Evolutionary conservation across 2,329 filamentous ascomycete species (phyloP).

Genomic region (Xenoacremonium recifei): DNA sequence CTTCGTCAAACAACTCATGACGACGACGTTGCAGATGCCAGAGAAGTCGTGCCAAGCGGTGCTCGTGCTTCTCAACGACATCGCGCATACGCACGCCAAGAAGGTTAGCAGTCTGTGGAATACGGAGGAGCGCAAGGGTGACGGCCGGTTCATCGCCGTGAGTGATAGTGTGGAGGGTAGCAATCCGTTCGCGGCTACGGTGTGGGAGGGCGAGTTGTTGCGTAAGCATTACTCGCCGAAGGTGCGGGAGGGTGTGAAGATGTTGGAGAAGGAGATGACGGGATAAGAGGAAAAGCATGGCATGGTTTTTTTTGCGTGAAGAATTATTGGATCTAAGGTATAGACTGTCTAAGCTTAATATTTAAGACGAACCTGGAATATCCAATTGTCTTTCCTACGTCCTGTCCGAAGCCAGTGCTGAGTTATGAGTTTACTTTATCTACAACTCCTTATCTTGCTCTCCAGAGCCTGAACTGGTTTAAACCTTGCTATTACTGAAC

Average conservation of each 20-base stretch:
- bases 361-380: no score
- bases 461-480: no score
- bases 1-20: constrained; percentile 89
- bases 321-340: no score
- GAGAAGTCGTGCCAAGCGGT: constrained; percentile 86
- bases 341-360: no score
- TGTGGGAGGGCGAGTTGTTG: constrained; percentile 92
- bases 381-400: no score
- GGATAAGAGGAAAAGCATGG: constrained; percentile 18
- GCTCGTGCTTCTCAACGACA: constrained; percentile 72
- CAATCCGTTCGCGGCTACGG: constrained; percentile 85
- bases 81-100: constrained; percentile 76
- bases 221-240: constrained; percentile 82
- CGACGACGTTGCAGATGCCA: constrained; percentile 77
- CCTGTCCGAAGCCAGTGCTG: no score
- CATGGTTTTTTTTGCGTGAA: no score
- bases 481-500: no score
- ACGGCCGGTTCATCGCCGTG: constrained; percentile 78
- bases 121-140: constrained; percentile 88
- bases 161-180: constrained; percentile 75
- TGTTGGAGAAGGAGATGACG: constrained; percentile 65
- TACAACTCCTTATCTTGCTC: no score
- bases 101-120: constrained; percentile 89
- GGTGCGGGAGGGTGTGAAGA: constrained; percentile 71
- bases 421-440: no score